Base-by-base conservation (phyloP, 2,329 filamentous ascomycete species). In the Hymenoscyphus albidus region DNA sequence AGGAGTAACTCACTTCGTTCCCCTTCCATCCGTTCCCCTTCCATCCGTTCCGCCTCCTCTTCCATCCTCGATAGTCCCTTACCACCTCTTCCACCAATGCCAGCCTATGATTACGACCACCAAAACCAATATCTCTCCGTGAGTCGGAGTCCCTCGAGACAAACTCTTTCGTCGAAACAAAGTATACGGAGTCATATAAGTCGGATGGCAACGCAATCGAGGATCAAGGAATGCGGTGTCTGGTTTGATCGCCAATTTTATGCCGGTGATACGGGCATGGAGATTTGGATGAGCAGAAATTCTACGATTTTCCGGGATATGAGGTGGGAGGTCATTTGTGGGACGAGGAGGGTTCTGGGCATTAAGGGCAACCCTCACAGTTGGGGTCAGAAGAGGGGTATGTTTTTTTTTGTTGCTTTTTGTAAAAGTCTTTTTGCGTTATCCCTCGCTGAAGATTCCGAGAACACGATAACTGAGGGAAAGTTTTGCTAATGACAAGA, bases 311-410 rank as follows among this genome's bases (percentile, higher is more conserved):
- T 59, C 16, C 18, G 58, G 35, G 62, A 64, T 60, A 64, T 56
- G 56, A 54, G 22, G 32, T 64, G 62, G 62, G 62, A 64, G 62
- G 62, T 64, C 22, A 60, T 55, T n/a, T 59, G 62, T 39, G 57
- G 57, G 58, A 32, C 14, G 27, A 48, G n/a, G 40, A 39, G 62
- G 35, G 35, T 64, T 1, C 16, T 64, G 42, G 35, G 32, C 7
- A 60, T 64, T 35, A 40, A 22, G 48, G 62, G 62, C 9, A 64
- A 57, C n/a, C 42, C 57, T 22, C 40, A 44, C 12, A 48, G 51
- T 44, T 64, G 57, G 58, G 38, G 58, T 48, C 35, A 60, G 57
- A 60, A 64, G 57, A 64, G 62, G 40, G 51, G 51, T 62, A 55
- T 22, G 60, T 31, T 27, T 14, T 55, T 2, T 51, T 51, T 22